A percentile compares a stretch with the other conserved stretches of the same genome.
Conservation (phyloP, 2,329 filamentous ascomycete species). For the Xylariales sp. region DNA sequence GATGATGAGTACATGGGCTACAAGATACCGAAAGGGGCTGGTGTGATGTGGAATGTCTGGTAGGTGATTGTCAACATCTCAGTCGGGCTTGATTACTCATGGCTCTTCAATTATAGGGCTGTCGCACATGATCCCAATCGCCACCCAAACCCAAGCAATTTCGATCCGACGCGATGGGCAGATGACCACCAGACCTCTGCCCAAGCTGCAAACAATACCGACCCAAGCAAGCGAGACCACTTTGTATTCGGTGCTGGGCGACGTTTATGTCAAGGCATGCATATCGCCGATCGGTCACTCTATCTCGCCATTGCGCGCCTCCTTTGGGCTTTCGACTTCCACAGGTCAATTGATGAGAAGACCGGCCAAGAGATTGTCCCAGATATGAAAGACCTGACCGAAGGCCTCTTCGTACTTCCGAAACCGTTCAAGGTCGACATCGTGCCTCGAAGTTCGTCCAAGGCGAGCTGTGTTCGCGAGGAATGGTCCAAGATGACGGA, state of each 20-base stretch:
- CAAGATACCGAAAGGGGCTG: constrained; percentile 22
- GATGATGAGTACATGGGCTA: constrained; percentile 1
- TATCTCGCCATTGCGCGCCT: constrained; percentile 42
- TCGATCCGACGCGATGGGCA: constrained; percentile 31
- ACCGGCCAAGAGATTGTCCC: constrained; percentile 12
- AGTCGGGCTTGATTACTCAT: background rate
- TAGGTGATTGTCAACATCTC: constrained; percentile 15
- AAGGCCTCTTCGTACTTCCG: constrained; percentile 12
- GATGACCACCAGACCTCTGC: constrained; percentile 18
- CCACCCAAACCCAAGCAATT: constrained; percentile 32
- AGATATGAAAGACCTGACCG: constrained; percentile 8
- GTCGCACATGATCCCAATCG: constrained; percentile 39
- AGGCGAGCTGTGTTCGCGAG: constrained; percentile 7
- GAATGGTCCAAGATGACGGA: constrained; percentile 17
- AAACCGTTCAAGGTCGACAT: constrained; percentile 12
- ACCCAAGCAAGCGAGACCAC: constrained; percentile 41
- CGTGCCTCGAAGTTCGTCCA: constrained; percentile 10
- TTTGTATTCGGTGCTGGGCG: constrained; percentile 53
- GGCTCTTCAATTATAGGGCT: constrained; percentile 20
- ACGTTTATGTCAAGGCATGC: constrained; percentile 52
- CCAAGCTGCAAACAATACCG: constrained; percentile 26
- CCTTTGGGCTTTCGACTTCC: constrained; percentile 40
- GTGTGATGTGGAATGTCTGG: constrained; percentile 33
- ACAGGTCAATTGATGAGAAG: constrained; percentile 13
- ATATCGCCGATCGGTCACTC: constrained; percentile 45